These are phyloP conservation scores for Phaffomyces antillensis DNA, from an alignment of 805 yeast genomes.

Conservation along the genomic window DNA sequence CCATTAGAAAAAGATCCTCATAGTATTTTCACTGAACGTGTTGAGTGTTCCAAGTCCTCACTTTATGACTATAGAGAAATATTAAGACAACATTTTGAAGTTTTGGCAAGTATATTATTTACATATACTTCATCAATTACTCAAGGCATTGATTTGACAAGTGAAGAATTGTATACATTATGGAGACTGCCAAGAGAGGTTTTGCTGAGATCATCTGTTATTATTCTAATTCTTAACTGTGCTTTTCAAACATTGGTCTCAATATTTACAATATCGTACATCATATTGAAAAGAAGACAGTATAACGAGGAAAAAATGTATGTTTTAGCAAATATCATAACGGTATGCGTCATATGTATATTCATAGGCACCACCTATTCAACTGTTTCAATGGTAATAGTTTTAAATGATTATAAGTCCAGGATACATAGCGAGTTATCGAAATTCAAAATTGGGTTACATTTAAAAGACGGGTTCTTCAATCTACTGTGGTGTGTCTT, in stretches of 20 bases:
- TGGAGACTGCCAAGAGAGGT: constrained; percentile 18
- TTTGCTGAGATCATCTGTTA: background rate
- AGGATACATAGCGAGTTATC: constrained; percentile 27
- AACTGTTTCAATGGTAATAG: constrained; percentile 24
- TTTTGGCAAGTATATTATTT: background rate
- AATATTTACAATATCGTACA: background rate
- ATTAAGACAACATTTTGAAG: background rate
- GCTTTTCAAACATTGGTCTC: background rate
- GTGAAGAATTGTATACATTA: background rate
- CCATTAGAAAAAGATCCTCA: background rate
- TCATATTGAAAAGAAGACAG: constrained; percentile 19
- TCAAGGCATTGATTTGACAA: background rate
- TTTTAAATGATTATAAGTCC: constrained; percentile 16
- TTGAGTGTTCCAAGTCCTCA: background rate
- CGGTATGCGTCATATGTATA: constrained; percentile 30
- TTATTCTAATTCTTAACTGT: background rate
- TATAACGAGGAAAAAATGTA: constrained; percentile 1
- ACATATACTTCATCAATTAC: background rate
- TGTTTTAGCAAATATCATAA: constrained; percentile 30
- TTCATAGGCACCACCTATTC: constrained; percentile 28
- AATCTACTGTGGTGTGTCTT: constrained; percentile 33
- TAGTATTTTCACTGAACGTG: background rate
- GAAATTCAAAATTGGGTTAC: constrained; percentile 39
- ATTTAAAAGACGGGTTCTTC: constrained; percentile 37
- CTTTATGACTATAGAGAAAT: constrained; percentile 14